A percentile compares a stretch with the other conserved stretches of the same genome.
These are phyloP conservation scores for Fusarium ambrosium DNA, from an alignment of 2,329 filamentous ascomycete genomes.

Conservation along the genomic window DNA sequence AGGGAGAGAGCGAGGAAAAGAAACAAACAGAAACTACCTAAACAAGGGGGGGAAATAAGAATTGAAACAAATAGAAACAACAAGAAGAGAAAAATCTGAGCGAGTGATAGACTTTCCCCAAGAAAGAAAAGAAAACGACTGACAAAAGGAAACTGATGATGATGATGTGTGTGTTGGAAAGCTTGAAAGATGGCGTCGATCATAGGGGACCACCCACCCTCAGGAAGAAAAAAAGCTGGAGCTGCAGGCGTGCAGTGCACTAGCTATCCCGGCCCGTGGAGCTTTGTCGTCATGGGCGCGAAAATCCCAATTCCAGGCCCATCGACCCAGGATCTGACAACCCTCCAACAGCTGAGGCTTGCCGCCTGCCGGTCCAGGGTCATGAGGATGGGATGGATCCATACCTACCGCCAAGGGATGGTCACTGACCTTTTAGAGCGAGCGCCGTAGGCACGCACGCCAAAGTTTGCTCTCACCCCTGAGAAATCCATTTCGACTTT, in stretches of 20 bases:
- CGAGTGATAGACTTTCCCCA: not conserved
- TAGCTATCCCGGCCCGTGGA: constrained; percentile 8
- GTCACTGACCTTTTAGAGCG: not conserved
- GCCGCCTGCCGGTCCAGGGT: constrained; percentile 17
- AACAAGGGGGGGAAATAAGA: not conserved
- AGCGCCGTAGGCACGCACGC: not conserved
- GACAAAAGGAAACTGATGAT: not conserved
- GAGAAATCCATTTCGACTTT: not conserved
- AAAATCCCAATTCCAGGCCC: constrained; percentile 42
- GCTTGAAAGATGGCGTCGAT: constrained; percentile 1
- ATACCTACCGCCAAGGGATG: not conserved
- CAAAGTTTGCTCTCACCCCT: not conserved
- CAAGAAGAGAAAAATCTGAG: not conserved
- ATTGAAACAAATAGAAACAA: constrained; percentile 16
- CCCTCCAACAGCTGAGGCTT: not conserved
- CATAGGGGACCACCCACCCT: not conserved
- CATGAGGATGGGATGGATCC: constrained; percentile 6
- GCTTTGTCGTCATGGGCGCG: constrained; percentile 37
- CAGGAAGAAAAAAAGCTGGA: not conserved
- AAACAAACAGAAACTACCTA: not conserved
- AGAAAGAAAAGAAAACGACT: not conserved
- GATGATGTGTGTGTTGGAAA: not conserved
- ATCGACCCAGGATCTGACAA: not conserved
- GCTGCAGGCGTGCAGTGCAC: not conserved
- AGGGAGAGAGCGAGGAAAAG: not conserved